A percentile compares a stretch with the other conserved stretches of the same genome.
Conservation (phyloP, 352 stramenopile species). For the Pythium pyrilobum region DNA sequence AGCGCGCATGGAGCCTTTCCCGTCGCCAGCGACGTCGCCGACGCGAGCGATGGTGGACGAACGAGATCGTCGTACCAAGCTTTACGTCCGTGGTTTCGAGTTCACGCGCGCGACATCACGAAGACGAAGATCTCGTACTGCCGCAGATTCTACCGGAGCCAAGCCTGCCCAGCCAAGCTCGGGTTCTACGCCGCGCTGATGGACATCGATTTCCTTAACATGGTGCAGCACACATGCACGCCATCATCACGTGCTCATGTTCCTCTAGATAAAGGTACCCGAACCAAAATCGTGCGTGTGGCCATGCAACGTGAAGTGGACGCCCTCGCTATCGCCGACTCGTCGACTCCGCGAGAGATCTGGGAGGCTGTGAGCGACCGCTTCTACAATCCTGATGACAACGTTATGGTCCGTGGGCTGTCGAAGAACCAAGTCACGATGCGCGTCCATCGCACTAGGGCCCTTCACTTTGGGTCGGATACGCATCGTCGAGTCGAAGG, state of each 20-base stretch:
- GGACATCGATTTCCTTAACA: conserved; percentile 5
- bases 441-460: not conserved
- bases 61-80: conserved; percentile 4
- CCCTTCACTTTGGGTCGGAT: not conserved
- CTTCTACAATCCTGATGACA: not conserved
- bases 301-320: conserved; percentile 1
- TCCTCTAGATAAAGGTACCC: not conserved
- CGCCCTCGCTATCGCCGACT: not conserved
- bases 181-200: conserved; percentile 1
- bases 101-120: not conserved
- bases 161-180: not conserved
- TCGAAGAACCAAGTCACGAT: conserved; percentile 4
- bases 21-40: not conserved
- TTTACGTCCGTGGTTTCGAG: conserved; percentile 1
- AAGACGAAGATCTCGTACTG: conserved; percentile 3
- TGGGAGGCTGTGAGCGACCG: not conserved
- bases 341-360: not conserved
- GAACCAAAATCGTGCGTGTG: not conserved
- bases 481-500: conserved; percentile 1
- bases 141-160: conserved; percentile 5
- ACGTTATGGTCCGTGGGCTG: conserved; percentile 2
- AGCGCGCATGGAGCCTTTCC: not conserved
- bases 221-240: conserved; percentile 4
- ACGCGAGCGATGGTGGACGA: not conserved
- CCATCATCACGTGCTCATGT: not conserved